These are phyloP conservation scores for Pleurotus djamor DNA, from an alignment of 768 basidiomycete species.

Conservation along the genomic window DNA sequence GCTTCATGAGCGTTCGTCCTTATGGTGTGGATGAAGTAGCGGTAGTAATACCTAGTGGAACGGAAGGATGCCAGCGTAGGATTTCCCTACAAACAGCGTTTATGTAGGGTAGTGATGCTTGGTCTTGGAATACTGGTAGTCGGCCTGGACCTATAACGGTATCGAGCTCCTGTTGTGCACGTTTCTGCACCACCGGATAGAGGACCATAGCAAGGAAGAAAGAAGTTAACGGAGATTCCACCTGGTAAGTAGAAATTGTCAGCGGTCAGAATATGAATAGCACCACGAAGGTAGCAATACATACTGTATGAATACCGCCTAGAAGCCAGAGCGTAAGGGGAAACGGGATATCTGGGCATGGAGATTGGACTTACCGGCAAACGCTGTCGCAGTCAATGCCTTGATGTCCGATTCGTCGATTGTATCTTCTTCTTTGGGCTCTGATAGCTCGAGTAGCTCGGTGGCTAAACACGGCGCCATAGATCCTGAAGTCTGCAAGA, in stretches of 20 bases:
- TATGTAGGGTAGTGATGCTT: conserved; percentile 5
- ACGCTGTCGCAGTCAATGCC: conserved; percentile 4
- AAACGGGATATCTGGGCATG: too few species aligned
- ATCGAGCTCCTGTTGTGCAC: conserved; percentile 19
- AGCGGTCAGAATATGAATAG: background rate
- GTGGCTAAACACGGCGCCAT: background rate
- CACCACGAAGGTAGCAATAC: background rate
- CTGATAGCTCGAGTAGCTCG: background rate
- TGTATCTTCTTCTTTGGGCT: background rate
- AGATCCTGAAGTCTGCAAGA: background rate
- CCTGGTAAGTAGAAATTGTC: background rate
- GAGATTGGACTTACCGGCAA: background rate
- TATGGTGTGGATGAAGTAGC: background rate
- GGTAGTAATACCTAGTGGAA: conserved; percentile 14
- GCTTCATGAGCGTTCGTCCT: background rate
- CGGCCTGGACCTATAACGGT: conserved; percentile 14
- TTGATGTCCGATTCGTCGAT: background rate
- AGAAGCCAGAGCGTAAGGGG: too few species aligned
- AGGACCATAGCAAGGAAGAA: conserved; percentile 16
- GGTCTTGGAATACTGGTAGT: conserved; percentile 15
- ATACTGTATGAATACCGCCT: conserved; percentile 5
- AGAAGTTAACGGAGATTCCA: background rate
- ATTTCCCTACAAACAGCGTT: conserved; percentile 17
- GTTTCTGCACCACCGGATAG: conserved; percentile 11
- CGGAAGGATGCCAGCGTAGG: conserved; percentile 13